Percentiles rank a stretch among this genome's conserved stretches.
Evolutionary conservation across 177 flowering plant species (phyloP).

Genomic region (Vitis hybrid): DNA sequence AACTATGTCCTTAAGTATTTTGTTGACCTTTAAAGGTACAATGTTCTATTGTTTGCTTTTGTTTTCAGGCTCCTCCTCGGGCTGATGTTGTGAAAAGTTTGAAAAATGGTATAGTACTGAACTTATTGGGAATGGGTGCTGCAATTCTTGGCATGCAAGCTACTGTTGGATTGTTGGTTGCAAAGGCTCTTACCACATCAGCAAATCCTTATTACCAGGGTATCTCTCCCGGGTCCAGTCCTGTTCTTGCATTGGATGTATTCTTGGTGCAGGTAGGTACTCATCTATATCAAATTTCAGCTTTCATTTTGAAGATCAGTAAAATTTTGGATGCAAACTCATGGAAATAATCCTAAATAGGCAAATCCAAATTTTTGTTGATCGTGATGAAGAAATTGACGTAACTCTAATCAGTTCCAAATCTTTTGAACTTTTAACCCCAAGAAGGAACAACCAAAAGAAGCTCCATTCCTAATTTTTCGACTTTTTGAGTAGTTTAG

Average conservation of each 20-base stretch:
- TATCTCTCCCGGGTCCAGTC: slow-evolving; percentile 71
- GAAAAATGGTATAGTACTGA: slow-evolving; percentile 77
- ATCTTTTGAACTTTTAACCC: neutral
- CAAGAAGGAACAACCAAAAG: too few relatives aligned
- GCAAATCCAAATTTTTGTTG: neutral
- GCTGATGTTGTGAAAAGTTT: slow-evolving; percentile 92
- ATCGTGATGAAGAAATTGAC: neutral
- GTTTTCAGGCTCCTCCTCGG: slow-evolving; percentile 90
- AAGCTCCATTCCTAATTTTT: neutral
- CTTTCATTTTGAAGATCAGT: neutral
- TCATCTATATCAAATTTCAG: too few relatives aligned
- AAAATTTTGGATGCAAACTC: neutral
- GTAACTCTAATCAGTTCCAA: neutral
- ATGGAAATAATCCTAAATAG: neutral
- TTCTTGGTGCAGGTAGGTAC: slow-evolving; percentile 85
- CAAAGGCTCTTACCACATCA: slow-evolving; percentile 90
- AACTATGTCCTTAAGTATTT: neutral
- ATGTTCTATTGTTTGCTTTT: slow-evolving; percentile 10
- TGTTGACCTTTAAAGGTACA: neutral
- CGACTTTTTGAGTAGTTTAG: neutral
- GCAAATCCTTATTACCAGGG: slow-evolving; percentile 87
- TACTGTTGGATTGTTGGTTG: slow-evolving; percentile 90
- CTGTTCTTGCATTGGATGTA: slow-evolving; percentile 95
- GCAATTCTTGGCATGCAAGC: slow-evolving; percentile 98
- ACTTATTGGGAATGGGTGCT: slow-evolving; percentile 94